A percentile compares a stretch with the other conserved stretches of the same genome.
These are phyloP conservation scores for Chaetomidium leptoderma DNA, from an alignment of 495 filamentous ascomycete genomes.

Conservation along the genomic window DNA sequence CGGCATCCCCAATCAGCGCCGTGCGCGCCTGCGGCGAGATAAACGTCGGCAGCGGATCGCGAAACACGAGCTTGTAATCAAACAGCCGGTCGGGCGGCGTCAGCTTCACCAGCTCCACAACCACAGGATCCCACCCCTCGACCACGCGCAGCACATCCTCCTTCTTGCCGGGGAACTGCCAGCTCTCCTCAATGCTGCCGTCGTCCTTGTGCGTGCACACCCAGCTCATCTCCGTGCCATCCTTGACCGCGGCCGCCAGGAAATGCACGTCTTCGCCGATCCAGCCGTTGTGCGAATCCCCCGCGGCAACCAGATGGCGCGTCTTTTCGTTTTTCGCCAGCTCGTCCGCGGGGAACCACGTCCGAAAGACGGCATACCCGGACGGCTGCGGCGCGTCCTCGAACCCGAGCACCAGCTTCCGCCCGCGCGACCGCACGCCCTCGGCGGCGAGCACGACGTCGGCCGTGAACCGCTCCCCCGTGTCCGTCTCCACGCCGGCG, in stretches of 20 bases:
- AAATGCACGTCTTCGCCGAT: conserved; percentile 62
- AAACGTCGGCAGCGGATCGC: conserved; percentile 64
- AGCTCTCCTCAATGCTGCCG: conserved; percentile 52
- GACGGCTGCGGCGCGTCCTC: conserved; percentile 56
- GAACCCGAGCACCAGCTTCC: conserved; percentile 57
- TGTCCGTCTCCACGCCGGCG: conserved; percentile 47
- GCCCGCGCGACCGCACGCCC: conserved; percentile 55
- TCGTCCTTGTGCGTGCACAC: conserved; percentile 59
- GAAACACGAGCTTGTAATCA: conserved; percentile 68
- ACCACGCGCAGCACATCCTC: conserved; percentile 54
- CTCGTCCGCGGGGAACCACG: conserved; percentile 54
- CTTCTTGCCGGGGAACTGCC: conserved; percentile 58
- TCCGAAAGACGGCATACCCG: conserved; percentile 57
- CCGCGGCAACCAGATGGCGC: conserved; percentile 56
- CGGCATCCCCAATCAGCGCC: conserved; percentile 62
- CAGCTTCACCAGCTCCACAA: conserved; percentile 54
- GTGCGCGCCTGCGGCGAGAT: conserved; percentile 55
- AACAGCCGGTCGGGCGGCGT: conserved; percentile 58
- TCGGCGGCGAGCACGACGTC: conserved; percentile 61
- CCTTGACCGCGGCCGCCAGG: conserved; percentile 57
- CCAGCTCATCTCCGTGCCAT: conserved; percentile 63
- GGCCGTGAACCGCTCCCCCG: conserved; percentile 47
- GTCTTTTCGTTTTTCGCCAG: conserved; percentile 11
- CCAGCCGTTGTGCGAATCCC: conserved; percentile 58
- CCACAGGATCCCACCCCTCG: conserved; percentile 62